Base-by-base conservation (phyloP, 768 basidiomycete genomes). In the Suillus cothurnatus region DNA sequence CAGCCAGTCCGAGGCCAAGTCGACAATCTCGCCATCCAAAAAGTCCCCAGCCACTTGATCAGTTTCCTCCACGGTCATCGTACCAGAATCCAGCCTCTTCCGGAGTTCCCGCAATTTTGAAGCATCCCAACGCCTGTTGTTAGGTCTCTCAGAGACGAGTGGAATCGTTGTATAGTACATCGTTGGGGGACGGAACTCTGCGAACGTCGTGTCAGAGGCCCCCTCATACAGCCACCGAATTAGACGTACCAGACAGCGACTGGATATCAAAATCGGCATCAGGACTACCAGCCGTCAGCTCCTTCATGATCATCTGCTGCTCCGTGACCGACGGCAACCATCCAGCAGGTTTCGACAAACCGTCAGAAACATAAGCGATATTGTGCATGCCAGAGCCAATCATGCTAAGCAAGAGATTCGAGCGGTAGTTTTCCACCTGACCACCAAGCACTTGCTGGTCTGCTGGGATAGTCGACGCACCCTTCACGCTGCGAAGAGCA, bases 151-250 rank as follows among this genome's bases (percentile, higher is more conserved):
- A 39, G 92, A 90, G 32, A 95, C 91, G 63, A 91, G 81, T 14
- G 97, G 97, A 64, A 99, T 97, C 38, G 93, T 91, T 26, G 95
- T 94, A 78, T 98, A 99, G 78, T 99, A 99, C 85, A 94, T 94
- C 6, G 90, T 93, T 11, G 95, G 94, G 55, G 93, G 92, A 21
- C 96, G 89, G 79, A 95, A 92, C 59, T 96, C 96, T 96, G 77
- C 64, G 65, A 21, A 64, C 49, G 65, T 2, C 34, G n/a, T 53
- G 63, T 61, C 52, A 50, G 28, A 39, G 26, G 41, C 34, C 59
- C 61, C 19, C 26, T 38, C 6, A 28, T 26, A 26, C 34, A 52
- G 36, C 5, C 31, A 28, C 17, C 15, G 11, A 12, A 19, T 50
- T 1, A 23, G 57, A 82, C 90, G 71, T 69, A 96, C 97, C 93